phyloP scores from a whole-genome alignment of 2,329 filamentous ascomycete genomes.

The Microsporum audouinii region DNA sequence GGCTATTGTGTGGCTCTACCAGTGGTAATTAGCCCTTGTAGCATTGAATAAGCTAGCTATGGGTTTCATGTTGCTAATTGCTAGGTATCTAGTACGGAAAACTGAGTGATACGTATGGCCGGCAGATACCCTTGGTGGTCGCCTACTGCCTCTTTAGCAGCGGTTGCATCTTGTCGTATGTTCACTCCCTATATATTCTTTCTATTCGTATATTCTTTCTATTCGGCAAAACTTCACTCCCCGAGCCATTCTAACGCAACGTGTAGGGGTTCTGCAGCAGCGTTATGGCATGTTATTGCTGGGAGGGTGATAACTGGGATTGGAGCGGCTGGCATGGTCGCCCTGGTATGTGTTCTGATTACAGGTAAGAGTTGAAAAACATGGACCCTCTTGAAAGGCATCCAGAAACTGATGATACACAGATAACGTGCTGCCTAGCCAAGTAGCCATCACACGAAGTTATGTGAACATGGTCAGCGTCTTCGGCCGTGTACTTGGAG shows the following conservation, averaged over 20 bases:
- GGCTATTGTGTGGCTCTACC: conserved; percentile 3
- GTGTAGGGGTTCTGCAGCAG: not conserved
- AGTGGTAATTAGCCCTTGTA: not conserved
- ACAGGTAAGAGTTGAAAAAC: not conserved
- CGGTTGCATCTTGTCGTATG: conserved; percentile 3
- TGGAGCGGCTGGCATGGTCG: conserved; percentile 3
- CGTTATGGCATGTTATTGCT: conserved; percentile 1
- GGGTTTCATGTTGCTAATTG: not conserved
- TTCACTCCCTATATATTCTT: not conserved
- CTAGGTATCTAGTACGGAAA: not conserved
- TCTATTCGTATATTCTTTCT: not conserved
- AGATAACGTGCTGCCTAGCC: not conserved
- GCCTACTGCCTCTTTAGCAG: not conserved
- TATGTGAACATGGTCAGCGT: conserved; percentile 1
- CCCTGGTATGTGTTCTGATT: not conserved
- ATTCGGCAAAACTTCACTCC: not conserved
- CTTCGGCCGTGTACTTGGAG: not conserved
- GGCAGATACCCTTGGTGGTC: not conserved
- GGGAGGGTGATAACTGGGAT: not conserved
- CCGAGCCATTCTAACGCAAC: not conserved
- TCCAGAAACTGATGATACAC: not conserved
- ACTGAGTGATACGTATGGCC: not conserved
- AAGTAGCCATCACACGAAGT: not conserved
- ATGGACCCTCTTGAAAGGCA: not conserved
- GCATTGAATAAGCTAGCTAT: not conserved